These are phyloP conservation scores for Candida dajiaensis DNA, from an alignment of 805 yeast genomes.

Conservation along the genomic window DNA sequence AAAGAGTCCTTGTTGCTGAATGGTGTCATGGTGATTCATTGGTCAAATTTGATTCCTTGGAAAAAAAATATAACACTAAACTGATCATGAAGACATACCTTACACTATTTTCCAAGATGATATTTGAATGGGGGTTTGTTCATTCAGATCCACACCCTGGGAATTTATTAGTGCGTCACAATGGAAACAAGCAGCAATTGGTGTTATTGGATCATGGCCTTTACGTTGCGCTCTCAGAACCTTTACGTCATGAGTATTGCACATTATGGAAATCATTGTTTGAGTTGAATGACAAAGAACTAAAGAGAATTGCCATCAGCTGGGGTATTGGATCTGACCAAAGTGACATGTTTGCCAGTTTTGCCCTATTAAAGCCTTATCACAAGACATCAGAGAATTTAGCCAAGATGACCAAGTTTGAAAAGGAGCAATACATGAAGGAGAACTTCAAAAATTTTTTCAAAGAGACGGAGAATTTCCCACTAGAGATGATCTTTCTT, in stretches of 20 bases:
- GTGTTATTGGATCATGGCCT: constrained; percentile 75
- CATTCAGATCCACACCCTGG: constrained; percentile 82
- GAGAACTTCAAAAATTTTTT: constrained; percentile 51
- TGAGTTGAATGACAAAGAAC: constrained; percentile 41
- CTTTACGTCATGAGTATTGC: constrained; percentile 51
- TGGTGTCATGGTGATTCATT: constrained; percentile 73
- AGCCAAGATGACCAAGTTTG: constrained; percentile 30
- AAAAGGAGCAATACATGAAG: constrained; percentile 36
- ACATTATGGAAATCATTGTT: constrained; percentile 59
- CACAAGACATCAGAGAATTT: constrained; percentile 25
- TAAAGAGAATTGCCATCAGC: constrained; percentile 39
- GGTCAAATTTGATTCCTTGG: constrained; percentile 38
- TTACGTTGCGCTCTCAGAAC: constrained; percentile 46
- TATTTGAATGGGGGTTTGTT: constrained; percentile 57
- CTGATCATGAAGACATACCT: constrained; percentile 42
- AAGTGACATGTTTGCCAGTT: constrained; percentile 54
- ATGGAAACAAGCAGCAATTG: constrained; percentile 39
- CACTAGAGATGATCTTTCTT: constrained; percentile 57
- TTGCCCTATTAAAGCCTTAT: constrained; percentile 46
- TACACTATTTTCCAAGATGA: constrained; percentile 46
- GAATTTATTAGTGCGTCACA: constrained; percentile 51
- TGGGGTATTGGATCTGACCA: constrained; percentile 67
- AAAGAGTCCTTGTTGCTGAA: constrained; percentile 55
- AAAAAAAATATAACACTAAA: constrained; percentile 31
- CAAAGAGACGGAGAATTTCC: constrained; percentile 59